These are phyloP conservation scores for Spiromastix sp. DNA, from an alignment of 2,329 filamentous ascomycete genomes.

Conservation along the genomic window DNA sequence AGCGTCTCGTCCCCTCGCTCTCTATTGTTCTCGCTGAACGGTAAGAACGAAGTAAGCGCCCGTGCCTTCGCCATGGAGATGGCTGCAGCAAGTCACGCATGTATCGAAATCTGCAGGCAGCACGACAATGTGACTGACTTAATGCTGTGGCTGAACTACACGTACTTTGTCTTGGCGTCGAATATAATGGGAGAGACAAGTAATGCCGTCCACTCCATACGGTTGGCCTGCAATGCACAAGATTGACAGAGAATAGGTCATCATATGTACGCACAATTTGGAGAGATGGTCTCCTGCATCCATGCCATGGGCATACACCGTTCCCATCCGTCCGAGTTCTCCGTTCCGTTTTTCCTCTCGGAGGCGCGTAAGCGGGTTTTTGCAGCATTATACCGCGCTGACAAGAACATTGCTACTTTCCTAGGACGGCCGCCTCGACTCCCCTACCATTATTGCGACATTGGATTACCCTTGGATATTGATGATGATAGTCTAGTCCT, in stretches of 20 bases:
- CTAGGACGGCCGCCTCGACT: constrained; percentile 21
- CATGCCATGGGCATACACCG: constrained; percentile 11
- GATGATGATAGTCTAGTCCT: constrained; percentile 17
- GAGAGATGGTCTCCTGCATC: constrained; percentile 12
- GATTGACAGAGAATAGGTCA: constrained; percentile 13
- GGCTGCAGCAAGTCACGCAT: constrained; percentile 13
- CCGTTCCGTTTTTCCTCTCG: constrained; percentile 18
- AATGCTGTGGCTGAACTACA: constrained; percentile 14
- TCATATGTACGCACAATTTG: constrained; percentile 11
- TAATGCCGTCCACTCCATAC: constrained; percentile 3
- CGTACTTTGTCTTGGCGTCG: constrained; percentile 11
- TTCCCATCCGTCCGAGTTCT: constrained; percentile 5
- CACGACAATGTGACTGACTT: constrained; percentile 10
- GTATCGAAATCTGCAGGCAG: constrained; percentile 11
- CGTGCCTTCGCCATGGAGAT: constrained; percentile 12
- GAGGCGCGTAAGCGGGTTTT: constrained; percentile 19
- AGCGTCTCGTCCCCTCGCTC: not conserved
- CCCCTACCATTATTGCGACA: constrained; percentile 20
- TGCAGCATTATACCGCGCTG: constrained; percentile 16
- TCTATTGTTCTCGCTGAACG: constrained; percentile 4
- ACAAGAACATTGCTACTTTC: constrained; percentile 22
- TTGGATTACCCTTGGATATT: constrained; percentile 18
- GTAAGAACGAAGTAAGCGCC: constrained; percentile 6
- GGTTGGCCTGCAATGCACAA: no score
- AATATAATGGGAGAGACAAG: constrained; percentile 11